Base-by-base conservation (phyloP, 805 yeast species). In the Allodekkera sacchari region DNA sequence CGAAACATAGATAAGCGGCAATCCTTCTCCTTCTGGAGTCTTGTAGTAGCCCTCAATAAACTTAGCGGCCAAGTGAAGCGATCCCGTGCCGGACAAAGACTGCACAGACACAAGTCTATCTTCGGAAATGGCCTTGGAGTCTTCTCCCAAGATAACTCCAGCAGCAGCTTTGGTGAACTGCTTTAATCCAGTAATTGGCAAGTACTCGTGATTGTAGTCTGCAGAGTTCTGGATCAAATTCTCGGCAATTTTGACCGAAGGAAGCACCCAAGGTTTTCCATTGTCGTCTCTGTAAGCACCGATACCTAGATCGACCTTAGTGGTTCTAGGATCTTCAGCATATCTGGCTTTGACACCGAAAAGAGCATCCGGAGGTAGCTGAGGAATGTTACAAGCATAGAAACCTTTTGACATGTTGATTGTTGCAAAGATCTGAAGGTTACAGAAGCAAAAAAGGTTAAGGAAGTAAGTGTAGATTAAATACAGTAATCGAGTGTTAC, bases 221-320 rank as follows among this genome's bases (percentile, higher is more conserved):
- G 75, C 71, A 27, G 76, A 72, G 24, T 62, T 55, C 22, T 76
- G 74, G 36, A 87, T 61, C 47, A 71, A 55, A 33, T 61, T 54
- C 58, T 85, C 95, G 27, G 94, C 95, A 44, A 67, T 61, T 48
- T 66, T 67, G 38, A 84, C 87, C 18, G 83, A 65, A 14, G 94
- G 92, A 44, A 89, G 69, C 35, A 88, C 83, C 74, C 84, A 87
- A 29, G 97, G 96, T 55, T 79, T 75, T 32, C 97, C 98, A 18
- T 58, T 48, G 55, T 83, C 76, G 57, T 87, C 95, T 55, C 98
- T 74, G 66, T 89, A 89, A n/a, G 97, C 89, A 33, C 98, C 94
- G 18, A 81, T 84, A 39, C 92, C 89, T 42, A 83, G 65, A 53
- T 87, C 95, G 30, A 85, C 95, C 58, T 85, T 88, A 37, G 61